Base-by-base conservation (phyloP, 257 asterid genomes). In the Solanum clarkiae region DNA sequence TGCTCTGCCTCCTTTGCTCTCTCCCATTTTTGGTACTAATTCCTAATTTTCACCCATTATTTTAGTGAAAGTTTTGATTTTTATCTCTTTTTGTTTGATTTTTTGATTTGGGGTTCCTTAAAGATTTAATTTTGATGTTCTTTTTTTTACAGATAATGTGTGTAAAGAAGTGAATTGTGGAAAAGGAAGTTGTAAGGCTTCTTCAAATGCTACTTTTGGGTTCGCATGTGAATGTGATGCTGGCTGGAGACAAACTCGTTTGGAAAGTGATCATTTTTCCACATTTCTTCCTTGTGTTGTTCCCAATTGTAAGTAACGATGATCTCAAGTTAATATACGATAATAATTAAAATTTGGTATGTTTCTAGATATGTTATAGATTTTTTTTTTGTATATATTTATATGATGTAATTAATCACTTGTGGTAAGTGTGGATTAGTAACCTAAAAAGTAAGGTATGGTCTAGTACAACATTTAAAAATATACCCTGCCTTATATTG, bases 221-320 rank as follows among this genome's bases (percentile, higher is more conserved):
- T 95, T 84, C 70, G 92, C 6, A 63, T 93, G 98, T 86, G 91
- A 84, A 56, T 95, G 98, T 68, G 93, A 92, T 2, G 32, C 85
- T n/a, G 98, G 97, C 0, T 95, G 98, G 98, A 86, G 60, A 57
- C 98, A 93, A 81, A 87, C 92, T 85, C 90, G 92, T 45, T 84
- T 85, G 6, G 69, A 85, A 22, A 86, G 86, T 14, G 91, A 91
- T 47, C 70, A 63, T 17, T 68, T 53, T 44, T 86, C 87, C 20
- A 86, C 29, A 40, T 95, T 92, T 86, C 79, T 95, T 83, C 98
- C 98, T 45, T 95, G 97, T 82, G 90, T 93, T 5, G 80, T 95
- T 72, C 98, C 98, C 72, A 90, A 95, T 29, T 95, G 98, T 93
- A 53, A 90, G 95, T 49, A 66, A 69, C 24, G 0, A 16, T 0